phyloP scores from a whole-genome alignment of 352 stramenopile species.

The Globisporangium abappressorium region DNA sequence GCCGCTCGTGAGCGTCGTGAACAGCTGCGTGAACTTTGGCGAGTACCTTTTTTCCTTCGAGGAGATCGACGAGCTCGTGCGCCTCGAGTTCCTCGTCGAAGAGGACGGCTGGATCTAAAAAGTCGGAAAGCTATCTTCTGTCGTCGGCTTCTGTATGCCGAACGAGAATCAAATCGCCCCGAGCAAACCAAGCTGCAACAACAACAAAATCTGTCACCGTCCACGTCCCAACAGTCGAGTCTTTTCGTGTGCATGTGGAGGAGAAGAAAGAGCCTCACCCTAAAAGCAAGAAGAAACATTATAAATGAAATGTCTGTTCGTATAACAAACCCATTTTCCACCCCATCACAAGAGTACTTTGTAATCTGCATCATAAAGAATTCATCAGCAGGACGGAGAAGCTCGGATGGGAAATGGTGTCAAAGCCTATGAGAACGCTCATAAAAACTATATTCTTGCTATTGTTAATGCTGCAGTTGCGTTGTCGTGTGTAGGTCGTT shows the following conservation, averaged over 20 bases:
- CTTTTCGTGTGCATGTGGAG: not conserved
- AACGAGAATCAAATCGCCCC: not conserved
- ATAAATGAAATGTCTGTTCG: not conserved
- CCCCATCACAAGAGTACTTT: not conserved
- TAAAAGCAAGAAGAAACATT: not conserved
- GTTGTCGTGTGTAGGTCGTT: not conserved
- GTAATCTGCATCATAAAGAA: not conserved
- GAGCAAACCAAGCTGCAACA: not conserved
- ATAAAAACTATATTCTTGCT: not conserved
- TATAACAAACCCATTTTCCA: not conserved
- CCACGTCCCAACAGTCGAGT: not conserved
- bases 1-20: constrained; percentile 28
- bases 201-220: not conserved
- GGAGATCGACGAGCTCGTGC: constrained; percentile 64
- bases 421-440: not conserved
- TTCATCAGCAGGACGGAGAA: not conserved
- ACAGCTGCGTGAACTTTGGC: constrained; percentile 36
- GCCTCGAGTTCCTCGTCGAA: constrained; percentile 76
- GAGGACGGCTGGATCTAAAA: constrained; percentile 81
- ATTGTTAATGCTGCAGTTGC: not conserved
- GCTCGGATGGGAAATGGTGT: not conserved
- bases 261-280: not conserved
- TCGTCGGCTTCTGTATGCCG: not conserved
- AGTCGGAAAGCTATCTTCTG: not conserved
- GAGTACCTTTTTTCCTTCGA: constrained; percentile 46